Evolutionary conservation across 2,329 filamentous ascomycete genomes (phyloP).

Genomic region (Trichoderma koningiopsis): DNA sequence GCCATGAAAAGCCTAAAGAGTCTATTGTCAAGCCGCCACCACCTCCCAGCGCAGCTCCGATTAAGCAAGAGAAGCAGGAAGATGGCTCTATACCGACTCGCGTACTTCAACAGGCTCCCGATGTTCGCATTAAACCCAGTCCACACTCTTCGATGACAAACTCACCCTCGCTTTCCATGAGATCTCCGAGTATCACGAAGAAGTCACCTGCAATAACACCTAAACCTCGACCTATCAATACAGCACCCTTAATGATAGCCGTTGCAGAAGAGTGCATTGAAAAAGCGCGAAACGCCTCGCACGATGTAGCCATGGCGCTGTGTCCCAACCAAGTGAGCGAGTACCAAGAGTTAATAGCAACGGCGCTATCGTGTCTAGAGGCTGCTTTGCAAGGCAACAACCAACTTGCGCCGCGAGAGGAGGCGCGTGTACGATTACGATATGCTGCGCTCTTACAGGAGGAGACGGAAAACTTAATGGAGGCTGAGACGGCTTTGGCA

Average conservation of each 20-base stretch:
- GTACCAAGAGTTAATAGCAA: slow-evolving; percentile 73
- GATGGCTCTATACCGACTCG: slow-evolving; percentile 27
- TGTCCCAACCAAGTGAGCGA: slow-evolving; percentile 54
- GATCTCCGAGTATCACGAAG: slow-evolving; percentile 46
- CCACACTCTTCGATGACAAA: slow-evolving; percentile 45
- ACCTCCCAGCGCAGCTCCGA: slow-evolving; percentile 13
- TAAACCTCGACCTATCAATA: slow-evolving; percentile 50
- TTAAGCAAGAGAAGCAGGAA: slow-evolving; percentile 22
- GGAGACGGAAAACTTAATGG: slow-evolving; percentile 74
- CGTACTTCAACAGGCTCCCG: slow-evolving; percentile 24
- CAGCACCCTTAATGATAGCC: slow-evolving; percentile 64
- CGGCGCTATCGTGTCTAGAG: slow-evolving; percentile 72
- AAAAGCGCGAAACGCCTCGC: slow-evolving; percentile 61
- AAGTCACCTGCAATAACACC: slow-evolving; percentile 46
- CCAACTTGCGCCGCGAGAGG: slow-evolving; percentile 63
- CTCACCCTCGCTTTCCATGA: slow-evolving; percentile 45
- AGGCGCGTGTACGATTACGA: slow-evolving; percentile 68
- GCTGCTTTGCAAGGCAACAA: slow-evolving; percentile 61
- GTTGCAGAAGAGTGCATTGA: slow-evolving; percentile 75
- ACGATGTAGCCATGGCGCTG: slow-evolving; percentile 47
- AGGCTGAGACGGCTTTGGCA: slow-evolving; percentile 70
- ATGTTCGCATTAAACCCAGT: slow-evolving; percentile 38
- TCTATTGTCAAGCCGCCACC: slow-evolving; percentile 20
- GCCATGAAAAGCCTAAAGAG: slow-evolving; percentile 24
- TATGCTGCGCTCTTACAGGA: slow-evolving; percentile 73